Percentiles rank a stretch among this genome's conserved stretches.
Evolutionary conservation across 108 stramenopile species (phyloP).

Genomic region (Cyclotella choctawhatcheeana): DNA sequence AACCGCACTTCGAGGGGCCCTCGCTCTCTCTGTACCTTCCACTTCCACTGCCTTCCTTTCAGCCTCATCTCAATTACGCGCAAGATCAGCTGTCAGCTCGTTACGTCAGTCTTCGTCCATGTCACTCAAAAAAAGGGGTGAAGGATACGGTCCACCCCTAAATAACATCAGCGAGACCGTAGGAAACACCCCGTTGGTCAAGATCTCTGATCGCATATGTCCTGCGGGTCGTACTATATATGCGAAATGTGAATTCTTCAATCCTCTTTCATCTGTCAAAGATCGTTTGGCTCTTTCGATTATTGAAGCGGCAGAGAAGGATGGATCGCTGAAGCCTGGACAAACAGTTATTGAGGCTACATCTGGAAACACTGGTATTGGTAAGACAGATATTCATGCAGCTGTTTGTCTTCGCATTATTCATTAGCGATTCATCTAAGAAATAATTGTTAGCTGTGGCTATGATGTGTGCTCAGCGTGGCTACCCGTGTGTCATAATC

Average conservation of each 20-base stretch:
- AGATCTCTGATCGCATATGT: conserved; percentile 52
- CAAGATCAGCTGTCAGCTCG: background rate
- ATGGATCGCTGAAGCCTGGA: conserved; percentile 84
- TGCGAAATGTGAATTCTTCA: conserved; percentile 85
- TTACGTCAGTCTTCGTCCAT: background rate
- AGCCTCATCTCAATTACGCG: background rate
- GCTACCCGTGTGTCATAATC: conserved; percentile 78
- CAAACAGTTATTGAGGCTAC: conserved; percentile 94
- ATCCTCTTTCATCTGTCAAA: conserved; percentile 89
- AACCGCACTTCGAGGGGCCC: background rate
- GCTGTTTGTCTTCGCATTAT: no score
- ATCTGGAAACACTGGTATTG: conserved; percentile 96
- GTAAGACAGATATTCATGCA: no score
- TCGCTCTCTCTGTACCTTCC: conserved; percentile 3
- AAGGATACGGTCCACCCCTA: conserved; percentile 53
- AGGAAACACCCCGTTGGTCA: conserved; percentile 67
- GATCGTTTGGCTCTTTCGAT: conserved; percentile 86
- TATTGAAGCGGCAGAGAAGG: conserved; percentile 86
- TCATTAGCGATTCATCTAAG: no score
- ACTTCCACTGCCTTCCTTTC: conserved; percentile 8
- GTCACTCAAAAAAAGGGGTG: conserved; percentile 23
- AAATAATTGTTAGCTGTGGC: conserved; percentile 41
- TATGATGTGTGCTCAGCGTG: conserved; percentile 66
- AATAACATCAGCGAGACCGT: conserved; percentile 61
- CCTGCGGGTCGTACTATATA: conserved; percentile 71